Evolutionary conservation across 1,139 yeast genomes (phyloP).

Genomic region (Arxiozyma telluris): DNA sequence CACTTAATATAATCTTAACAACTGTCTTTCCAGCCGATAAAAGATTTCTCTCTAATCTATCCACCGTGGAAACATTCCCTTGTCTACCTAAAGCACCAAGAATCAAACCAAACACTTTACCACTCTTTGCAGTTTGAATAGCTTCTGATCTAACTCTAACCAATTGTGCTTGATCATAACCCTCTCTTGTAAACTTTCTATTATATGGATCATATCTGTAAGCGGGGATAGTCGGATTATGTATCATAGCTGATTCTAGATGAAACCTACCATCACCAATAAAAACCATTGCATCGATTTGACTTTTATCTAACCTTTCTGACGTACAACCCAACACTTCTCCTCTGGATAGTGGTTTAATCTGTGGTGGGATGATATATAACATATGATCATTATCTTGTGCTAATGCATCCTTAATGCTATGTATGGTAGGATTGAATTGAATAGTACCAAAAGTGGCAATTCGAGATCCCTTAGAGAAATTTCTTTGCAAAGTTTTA

Average conservation of each 20-base stretch:
- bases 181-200: conserved; percentile 79
- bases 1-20: conserved; percentile 78
- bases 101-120: conserved; percentile 70
- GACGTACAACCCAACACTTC: conserved; percentile 97
- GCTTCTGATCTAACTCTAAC: conserved; percentile 68
- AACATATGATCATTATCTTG: conserved; percentile 41
- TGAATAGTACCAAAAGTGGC: conserved; percentile 95
- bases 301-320: conserved; percentile 57
- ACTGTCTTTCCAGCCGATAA: conserved; percentile 51
- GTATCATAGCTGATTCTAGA: conserved; percentile 93
- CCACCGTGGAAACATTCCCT: conserved; percentile 75
- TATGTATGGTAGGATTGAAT: conserved; percentile 88
- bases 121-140: conserved; percentile 46
- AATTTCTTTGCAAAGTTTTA: conserved; percentile 66
- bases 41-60: conserved; percentile 50
- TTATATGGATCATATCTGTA: conserved; percentile 92
- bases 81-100: conserved; percentile 96
- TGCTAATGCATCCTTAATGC: conserved; percentile 53
- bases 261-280: conserved; percentile 97
- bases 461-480: conserved; percentile 48
- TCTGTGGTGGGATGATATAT: conserved; percentile 77
- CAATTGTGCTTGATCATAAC: conserved; percentile 80
- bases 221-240: conserved; percentile 87
- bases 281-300: conserved; percentile 73
- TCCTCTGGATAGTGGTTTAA: conserved; percentile 87